Evolutionary conservation across 495 filamentous ascomycete species (phyloP).

Genomic region (Penicillium flavigenum): DNA sequence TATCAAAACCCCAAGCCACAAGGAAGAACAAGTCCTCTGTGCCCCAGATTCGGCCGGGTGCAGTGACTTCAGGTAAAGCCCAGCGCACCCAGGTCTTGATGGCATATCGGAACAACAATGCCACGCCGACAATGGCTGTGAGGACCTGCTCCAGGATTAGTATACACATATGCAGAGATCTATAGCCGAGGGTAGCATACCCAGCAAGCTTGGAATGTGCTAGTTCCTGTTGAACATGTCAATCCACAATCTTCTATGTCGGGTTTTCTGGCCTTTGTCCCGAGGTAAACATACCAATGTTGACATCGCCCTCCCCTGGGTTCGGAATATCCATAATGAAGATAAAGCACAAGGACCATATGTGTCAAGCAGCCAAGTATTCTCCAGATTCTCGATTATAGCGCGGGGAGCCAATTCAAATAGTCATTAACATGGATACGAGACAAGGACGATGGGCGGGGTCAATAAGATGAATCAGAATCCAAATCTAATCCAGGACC

Average conservation of each 20-base stretch:
- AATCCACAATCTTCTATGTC: background rate
- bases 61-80: slow-evolving; percentile 35
- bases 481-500: background rate
- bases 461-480: slow-evolving; percentile 5
- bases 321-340: slow-evolving; percentile 31
- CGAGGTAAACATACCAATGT: slow-evolving; percentile 27
- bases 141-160: slow-evolving; percentile 25
- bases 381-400: background rate
- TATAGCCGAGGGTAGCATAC: slow-evolving; percentile 16
- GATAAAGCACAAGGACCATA: slow-evolving; percentile 7
- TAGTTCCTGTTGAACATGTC: slow-evolving; percentile 23
- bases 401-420: slow-evolving; percentile 17
- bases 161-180: background rate
- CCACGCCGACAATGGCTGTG: slow-evolving; percentile 30
- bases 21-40: slow-evolving; percentile 38
- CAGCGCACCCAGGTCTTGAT: slow-evolving; percentile 40
- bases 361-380: background rate
- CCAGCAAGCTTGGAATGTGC: slow-evolving; percentile 33
- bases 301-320: slow-evolving; percentile 31
- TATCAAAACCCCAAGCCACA: slow-evolving; percentile 31
- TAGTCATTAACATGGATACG: slow-evolving; percentile 4
- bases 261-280: background rate
- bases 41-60: slow-evolving; percentile 36
- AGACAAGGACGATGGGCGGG: background rate
- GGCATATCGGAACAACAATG: slow-evolving; percentile 33